Conservation (phyloP, 2,329 filamentous ascomycete species). For the Talaromyces amestolkiae region DNA sequence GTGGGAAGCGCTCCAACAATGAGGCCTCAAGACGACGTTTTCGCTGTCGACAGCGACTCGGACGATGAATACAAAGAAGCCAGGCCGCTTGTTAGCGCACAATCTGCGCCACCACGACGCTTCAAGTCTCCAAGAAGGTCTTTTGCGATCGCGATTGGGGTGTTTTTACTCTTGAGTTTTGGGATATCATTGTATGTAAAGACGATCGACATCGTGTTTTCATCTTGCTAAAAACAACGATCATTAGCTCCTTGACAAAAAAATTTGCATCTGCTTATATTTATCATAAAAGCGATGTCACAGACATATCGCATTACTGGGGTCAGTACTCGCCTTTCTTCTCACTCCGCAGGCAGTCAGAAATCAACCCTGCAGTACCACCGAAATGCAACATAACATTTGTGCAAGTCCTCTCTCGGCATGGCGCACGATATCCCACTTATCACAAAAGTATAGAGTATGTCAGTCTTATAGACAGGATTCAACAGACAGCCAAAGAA, state of each 20-base stretch:
- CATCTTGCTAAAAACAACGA: not conserved
- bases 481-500: conserved; percentile 57
- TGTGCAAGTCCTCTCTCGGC: conserved; percentile 76
- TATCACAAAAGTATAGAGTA: conserved; percentile 64
- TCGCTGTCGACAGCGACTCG: not conserved
- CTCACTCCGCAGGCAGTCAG: conserved; percentile 60
- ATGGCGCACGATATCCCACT: conserved; percentile 82
- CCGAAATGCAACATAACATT: conserved; percentile 72
- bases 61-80: not conserved
- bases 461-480: conserved; percentile 60
- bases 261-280: not conserved
- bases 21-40: not conserved
- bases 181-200: not conserved
- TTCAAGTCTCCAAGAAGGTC: not conserved
- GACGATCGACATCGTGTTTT: not conserved
- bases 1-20: not conserved
- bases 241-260: not conserved
- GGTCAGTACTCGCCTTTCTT: conserved; percentile 88
- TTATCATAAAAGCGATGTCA: conserved; percentile 11
- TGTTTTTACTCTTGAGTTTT: not conserved
- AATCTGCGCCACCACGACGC: not conserved
- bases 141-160: not conserved
- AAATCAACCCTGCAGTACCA: conserved; percentile 61
- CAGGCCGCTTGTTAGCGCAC: not conserved
- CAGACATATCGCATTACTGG: conserved; percentile 66